phyloP scores from a whole-genome alignment of 2,329 filamentous ascomycete species.

The Trichoderma arundinaceum region DNA sequence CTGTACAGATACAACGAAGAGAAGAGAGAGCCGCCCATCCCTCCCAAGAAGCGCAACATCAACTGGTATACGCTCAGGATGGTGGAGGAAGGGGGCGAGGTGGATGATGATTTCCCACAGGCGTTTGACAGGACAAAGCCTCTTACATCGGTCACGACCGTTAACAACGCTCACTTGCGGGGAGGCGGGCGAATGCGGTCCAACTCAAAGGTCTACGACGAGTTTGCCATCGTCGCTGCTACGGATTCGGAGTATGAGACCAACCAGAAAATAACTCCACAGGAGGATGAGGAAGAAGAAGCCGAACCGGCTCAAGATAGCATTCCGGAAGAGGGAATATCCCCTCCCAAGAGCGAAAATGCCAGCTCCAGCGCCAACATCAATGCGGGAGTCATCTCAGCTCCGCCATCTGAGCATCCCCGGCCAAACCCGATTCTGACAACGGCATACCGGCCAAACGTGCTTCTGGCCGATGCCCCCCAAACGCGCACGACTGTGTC shows the following conservation, averaged over 20 bases:
- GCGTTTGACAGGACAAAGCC: slow-evolving; percentile 73
- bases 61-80: slow-evolving; percentile 84
- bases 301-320: slow-evolving; percentile 41
- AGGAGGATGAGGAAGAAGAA: slow-evolving; percentile 59
- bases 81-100: slow-evolving; percentile 82
- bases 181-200: slow-evolving; percentile 64
- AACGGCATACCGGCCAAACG: slow-evolving; percentile 62
- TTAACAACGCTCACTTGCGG: slow-evolving; percentile 79
- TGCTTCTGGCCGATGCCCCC: slow-evolving; percentile 62
- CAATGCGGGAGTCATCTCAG: neutral
- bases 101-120: slow-evolving; percentile 81
- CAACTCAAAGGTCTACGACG: slow-evolving; percentile 78
- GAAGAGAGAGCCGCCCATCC: slow-evolving; percentile 70
- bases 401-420: slow-evolving; percentile 44
- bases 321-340: slow-evolving; percentile 42
- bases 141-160: slow-evolving; percentile 79
- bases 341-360: slow-evolving; percentile 37
- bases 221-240: slow-evolving; percentile 80
- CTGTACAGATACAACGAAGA: slow-evolving; percentile 81
- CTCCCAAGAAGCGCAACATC: slow-evolving; percentile 71
- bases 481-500: slow-evolving; percentile 52
- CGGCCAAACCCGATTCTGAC: slow-evolving; percentile 65
- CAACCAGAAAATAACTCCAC: slow-evolving; percentile 71
- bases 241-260: slow-evolving; percentile 70
- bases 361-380: slow-evolving; percentile 35